Conservation (phyloP, 1,139 yeast species). For the Yamadazyma siamensis region DNA sequence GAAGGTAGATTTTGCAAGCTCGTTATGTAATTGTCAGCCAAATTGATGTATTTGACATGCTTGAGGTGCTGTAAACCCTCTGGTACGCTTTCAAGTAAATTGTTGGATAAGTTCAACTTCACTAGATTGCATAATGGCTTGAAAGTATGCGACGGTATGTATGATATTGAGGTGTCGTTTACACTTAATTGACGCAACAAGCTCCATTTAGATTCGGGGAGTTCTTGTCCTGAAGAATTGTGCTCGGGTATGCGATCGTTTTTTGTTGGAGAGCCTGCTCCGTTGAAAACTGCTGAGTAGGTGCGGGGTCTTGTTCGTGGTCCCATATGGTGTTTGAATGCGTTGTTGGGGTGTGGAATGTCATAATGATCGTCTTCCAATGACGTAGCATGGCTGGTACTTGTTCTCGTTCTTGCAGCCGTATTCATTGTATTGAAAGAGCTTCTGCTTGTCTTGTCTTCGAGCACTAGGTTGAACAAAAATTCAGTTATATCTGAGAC, state of each 20-base stretch:
- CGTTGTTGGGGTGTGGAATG: slow-evolving; percentile 15
- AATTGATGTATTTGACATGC: slow-evolving; percentile 51
- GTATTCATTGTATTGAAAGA: slow-evolving; percentile 25
- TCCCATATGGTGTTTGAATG: slow-evolving; percentile 20
- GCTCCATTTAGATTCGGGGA: slow-evolving; percentile 46
- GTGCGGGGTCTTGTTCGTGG: too few relatives aligned
- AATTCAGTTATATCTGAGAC: slow-evolving; percentile 51
- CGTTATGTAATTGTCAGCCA: slow-evolving; percentile 52
- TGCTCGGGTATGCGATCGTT: neutral
- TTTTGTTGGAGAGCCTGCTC: slow-evolving; percentile 22
- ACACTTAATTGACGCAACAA: slow-evolving; percentile 55
- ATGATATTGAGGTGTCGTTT: slow-evolving; percentile 50
- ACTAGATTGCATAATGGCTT: slow-evolving; percentile 49
- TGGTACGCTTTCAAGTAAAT: slow-evolving; percentile 49
- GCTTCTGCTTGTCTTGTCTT: slow-evolving; percentile 50
- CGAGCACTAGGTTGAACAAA: slow-evolving; percentile 47
- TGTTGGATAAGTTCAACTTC: slow-evolving; percentile 56
- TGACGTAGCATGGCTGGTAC: slow-evolving; percentile 11
- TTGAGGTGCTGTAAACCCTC: slow-evolving; percentile 47
- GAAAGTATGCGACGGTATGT: slow-evolving; percentile 44
- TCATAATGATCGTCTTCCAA: slow-evolving; percentile 6
- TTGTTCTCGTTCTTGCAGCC: slow-evolving; percentile 11
- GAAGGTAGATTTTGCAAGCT: slow-evolving; percentile 37
- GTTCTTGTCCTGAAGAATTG: slow-evolving; percentile 12
- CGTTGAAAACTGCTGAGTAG: slow-evolving; percentile 5